Evolutionary conservation across 106 monocot genomes (phyloP), one percentile per base, ranked within the genome.

Genomic region (Acorus gramineus): DNA sequence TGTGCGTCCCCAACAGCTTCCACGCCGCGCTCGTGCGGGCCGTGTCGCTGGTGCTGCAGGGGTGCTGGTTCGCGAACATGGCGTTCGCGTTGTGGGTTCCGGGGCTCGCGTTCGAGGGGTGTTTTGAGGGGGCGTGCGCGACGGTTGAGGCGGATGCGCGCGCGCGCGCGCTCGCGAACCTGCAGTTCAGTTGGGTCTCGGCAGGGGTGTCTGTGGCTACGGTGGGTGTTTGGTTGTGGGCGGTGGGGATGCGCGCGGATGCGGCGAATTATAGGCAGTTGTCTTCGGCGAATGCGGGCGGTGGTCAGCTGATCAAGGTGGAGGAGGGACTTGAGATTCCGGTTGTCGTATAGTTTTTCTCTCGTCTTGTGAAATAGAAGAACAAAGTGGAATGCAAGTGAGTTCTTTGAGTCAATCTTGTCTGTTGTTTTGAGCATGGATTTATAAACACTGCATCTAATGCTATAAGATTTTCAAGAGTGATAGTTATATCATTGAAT

Each of bases 11-110:
- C 3, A 14, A 53, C 7, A 82, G 82, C 69, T 82, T 82, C 53
- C 14, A 53, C 6, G 79, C 71, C 1, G 79, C 89, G 11, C 50
- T 73, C 1, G 75, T 90, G 8, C 66, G 89, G 68, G 77, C 89
- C 14, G 70, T 65, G 11, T 68, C 80, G 48, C 50, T 90, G 6
- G 50, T 75, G 49, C 14, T 79, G 47, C 89, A 90, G 42, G 89
- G 89, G n/a, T 42, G 74, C 44, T 90, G 89, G 89, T 78, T 92
- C 50, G n/a, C 87, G 9, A 67, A 72, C 53, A 92, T 92, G 92
- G 92, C 77, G 3, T 84, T 73, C 49, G 81, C 76, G 4, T 56
- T 92, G 59, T 92, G 87, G 87, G 64, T 77, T 0, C 92, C 92
- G 5, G 51, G 43, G 53, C 53, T 82, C 4, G 43, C 72, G 46